Conservation (phyloP, 208 protist species). For the Spironucleus salmonicida region DNA sequence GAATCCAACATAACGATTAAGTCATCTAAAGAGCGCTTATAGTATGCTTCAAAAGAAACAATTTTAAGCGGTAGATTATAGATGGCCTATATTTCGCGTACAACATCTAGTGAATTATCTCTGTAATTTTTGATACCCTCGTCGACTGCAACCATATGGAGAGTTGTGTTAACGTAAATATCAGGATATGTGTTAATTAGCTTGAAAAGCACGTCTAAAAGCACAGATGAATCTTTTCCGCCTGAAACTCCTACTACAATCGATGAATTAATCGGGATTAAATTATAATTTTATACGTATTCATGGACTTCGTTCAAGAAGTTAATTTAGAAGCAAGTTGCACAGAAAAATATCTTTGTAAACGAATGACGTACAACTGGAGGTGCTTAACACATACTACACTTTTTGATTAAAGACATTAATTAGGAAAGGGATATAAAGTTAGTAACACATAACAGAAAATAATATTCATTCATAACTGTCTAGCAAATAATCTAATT, state of each 20-base stretch:
- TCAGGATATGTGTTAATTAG: slow-evolving; percentile 59
- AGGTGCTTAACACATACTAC: too few species aligned
- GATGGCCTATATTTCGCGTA: slow-evolving; percentile 66
- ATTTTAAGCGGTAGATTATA: slow-evolving; percentile 77
- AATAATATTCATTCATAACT: too few species aligned
- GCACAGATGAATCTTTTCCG: slow-evolving; percentile 51
- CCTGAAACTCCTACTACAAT: slow-evolving; percentile 53
- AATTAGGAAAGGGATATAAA: too few species aligned
- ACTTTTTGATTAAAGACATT: too few species aligned
- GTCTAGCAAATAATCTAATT: too few species aligned
- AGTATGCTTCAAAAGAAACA: slow-evolving; percentile 76
- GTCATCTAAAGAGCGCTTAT: slow-evolving; percentile 87
- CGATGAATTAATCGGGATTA: slow-evolving; percentile 66
- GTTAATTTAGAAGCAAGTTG: slow-evolving; percentile 41
- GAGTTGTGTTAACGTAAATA: not conserved
- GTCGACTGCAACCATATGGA: slow-evolving; percentile 80
- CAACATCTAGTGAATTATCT: slow-evolving; percentile 81
- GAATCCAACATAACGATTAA: slow-evolving; percentile 54
- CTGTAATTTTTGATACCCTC: slow-evolving; percentile 91
- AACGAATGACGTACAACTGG: too few species aligned
- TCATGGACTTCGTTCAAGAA: slow-evolving; percentile 79
- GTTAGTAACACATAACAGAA: too few species aligned
- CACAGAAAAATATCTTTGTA: too few species aligned
- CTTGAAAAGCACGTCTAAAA: slow-evolving; percentile 70
- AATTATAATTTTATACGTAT: slow-evolving; percentile 64